Evolutionary conservation across 1,284 basidiomycete genomes (phyloP), one percentile per base, ranked within the genome.

Genomic region (Stygiomarasmius scandens): DNA sequence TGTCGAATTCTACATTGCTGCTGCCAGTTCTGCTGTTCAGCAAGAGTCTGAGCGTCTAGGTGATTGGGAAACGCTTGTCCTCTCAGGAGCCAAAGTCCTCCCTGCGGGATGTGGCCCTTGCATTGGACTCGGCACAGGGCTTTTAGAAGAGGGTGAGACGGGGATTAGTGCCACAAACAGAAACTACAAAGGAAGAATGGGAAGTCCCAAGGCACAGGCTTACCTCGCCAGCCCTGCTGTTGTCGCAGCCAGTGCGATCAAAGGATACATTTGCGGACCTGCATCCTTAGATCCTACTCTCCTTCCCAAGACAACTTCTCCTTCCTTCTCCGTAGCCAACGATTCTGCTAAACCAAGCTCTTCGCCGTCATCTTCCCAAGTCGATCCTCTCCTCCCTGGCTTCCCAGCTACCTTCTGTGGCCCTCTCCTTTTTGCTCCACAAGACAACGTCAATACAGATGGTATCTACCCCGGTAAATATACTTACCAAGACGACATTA

Each of bases 391-490:
- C 24, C 77, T 94, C 23, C 77, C 85, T 2, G 88, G 87, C 1
- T 97, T 99, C 83, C 96, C 97, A 0, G 72, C 84, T 8, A 74
- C 78, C 32, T 98, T 99, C 74, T 73, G 83, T 1, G 97, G 97
- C 0, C 87, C 90, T 0, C 76, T 98, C 8, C 79, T 98, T 49
- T 99, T 98, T 68, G 86, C 89, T 0, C 96, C 97, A 0, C 95
- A 98, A 69, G 96, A 99, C 74, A 99, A 99, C 72, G 75, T 99
- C 58, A 99, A 96, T 72, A 99, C 96, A 1, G 96, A 99, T 69
- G 97, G 93, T 4, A 95, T 99, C 70, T 99, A 99, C 77, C 97
- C 96, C 0, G 97, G 96, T 34, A 99, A 98, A 74, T 99, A 99
- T 75, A 99, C 97, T 0, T 99, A 99, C 75, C 95, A 98, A 74